Evolutionary conservation across 1,139 yeast genomes (phyloP).

Genomic region (Taphrina pruni): DNA sequence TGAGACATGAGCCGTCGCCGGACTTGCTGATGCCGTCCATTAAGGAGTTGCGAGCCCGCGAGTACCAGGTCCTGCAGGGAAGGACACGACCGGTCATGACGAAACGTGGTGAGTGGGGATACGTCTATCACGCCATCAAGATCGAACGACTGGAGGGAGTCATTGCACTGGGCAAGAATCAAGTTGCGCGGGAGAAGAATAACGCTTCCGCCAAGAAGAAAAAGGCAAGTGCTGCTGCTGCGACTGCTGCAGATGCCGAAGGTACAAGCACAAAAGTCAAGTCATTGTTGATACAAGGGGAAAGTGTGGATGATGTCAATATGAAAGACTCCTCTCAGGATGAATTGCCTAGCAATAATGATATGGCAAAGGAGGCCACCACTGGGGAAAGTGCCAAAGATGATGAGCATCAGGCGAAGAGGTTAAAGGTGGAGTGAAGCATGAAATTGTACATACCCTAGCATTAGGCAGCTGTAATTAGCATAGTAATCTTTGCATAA

Average conservation of each 20-base stretch:
- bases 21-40: slow-evolving; percentile 83
- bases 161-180: slow-evolving; percentile 21
- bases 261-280: background rate
- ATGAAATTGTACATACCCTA: background rate
- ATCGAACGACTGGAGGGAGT: slow-evolving; percentile 13
- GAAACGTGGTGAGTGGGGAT: slow-evolving; percentile 91
- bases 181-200: slow-evolving; percentile 8
- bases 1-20: slow-evolving; percentile 63
- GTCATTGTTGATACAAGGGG: slow-evolving; percentile 8
- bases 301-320: slow-evolving; percentile 11
- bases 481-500: background rate
- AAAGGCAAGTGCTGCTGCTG: background rate
- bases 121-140: slow-evolving; percentile 54
- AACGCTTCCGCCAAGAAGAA: slow-evolving; percentile 5
- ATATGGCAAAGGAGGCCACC: background rate
- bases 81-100: slow-evolving; percentile 96
- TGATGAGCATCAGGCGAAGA: slow-evolving; percentile 7
- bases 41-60: slow-evolving; percentile 79
- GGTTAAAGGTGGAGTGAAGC: slow-evolving; percentile 4
- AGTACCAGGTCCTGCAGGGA: slow-evolving; percentile 91
- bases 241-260: background rate
- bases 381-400: background rate
- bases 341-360: background rate
- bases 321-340: background rate
- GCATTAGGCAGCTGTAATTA: background rate